Evolutionary conservation across 1,139 yeast genomes (phyloP).

Genomic region (Insectozyma bohioensis): DNA sequence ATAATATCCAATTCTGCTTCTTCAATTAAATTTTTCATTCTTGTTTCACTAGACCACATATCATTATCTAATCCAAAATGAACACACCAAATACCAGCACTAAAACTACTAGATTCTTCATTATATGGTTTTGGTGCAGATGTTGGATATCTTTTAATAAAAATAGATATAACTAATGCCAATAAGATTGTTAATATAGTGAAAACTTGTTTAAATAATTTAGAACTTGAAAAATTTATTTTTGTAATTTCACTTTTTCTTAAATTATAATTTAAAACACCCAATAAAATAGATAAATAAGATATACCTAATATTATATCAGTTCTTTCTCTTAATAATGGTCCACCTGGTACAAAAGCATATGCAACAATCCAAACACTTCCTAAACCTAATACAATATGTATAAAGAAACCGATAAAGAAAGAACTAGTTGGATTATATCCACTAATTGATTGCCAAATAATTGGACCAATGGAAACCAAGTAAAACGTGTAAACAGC

Average conservation of each 20-base stretch:
- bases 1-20: slow-evolving; percentile 90
- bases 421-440: slow-evolving; percentile 59
- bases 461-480: slow-evolving; percentile 60
- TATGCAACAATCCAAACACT: slow-evolving; percentile 98
- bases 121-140: slow-evolving; percentile 71
- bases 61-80: slow-evolving; percentile 97
- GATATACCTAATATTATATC: slow-evolving; percentile 61
- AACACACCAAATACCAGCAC: slow-evolving; percentile 97
- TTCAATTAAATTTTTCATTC: slow-evolving; percentile 79
- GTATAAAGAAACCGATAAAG: slow-evolving; percentile 55
- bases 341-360: slow-evolving; percentile 97
- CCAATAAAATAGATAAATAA: slow-evolving; percentile 45
- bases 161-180: slow-evolving; percentile 36
- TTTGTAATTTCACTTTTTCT: slow-evolving; percentile 21
- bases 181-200: slow-evolving; percentile 28
- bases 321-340: slow-evolving; percentile 80
- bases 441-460: slow-evolving; percentile 58
- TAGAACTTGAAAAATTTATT: slow-evolving; percentile 21
- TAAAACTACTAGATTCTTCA: slow-evolving; percentile 70
- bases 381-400: slow-evolving; percentile 62
- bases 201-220: slow-evolving; percentile 24
- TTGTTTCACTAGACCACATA: slow-evolving; percentile 94
- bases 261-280: slow-evolving; percentile 34
- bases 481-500: slow-evolving; percentile 62
- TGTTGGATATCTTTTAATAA: slow-evolving; percentile 53